These are phyloP conservation scores for Diaporthe caulivora DNA, from an alignment of 2,329 filamentous ascomycete genomes.

Conservation along the genomic window DNA sequence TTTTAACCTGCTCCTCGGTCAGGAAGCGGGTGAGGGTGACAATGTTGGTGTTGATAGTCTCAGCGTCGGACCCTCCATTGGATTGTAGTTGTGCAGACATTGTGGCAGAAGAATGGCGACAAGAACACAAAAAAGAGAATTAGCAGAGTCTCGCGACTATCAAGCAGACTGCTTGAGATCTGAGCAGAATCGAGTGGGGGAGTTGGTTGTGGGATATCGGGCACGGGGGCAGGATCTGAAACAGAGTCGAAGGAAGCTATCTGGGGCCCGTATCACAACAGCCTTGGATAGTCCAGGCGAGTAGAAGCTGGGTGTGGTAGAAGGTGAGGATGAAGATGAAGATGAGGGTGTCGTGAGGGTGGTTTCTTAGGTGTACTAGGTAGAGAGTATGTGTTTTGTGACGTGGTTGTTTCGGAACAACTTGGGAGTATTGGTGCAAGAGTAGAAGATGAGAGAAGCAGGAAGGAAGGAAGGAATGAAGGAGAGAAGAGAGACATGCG, in stretches of 20 bases:
- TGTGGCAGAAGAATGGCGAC: not conserved
- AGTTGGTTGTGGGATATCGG: not conserved
- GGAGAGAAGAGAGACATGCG: slow-evolving; percentile 20
- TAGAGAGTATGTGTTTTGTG: not conserved
- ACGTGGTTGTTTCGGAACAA: not conserved
- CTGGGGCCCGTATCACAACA: slow-evolving; percentile 1
- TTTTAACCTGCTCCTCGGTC: slow-evolving; percentile 94
- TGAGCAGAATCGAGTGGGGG: not conserved
- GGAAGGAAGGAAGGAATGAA: slow-evolving; percentile 16
- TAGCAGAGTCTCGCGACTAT: not conserved
- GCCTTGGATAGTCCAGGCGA: not conserved
- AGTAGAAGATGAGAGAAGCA: slow-evolving; percentile 2
- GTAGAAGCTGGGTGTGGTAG: not conserved
- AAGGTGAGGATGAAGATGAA: not conserved
- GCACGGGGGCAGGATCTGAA: not conserved
- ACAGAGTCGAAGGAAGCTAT: slow-evolving; percentile 18
- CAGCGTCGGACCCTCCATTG: slow-evolving; percentile 65
- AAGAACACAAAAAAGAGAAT: not conserved
- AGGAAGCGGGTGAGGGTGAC: slow-evolving; percentile 95
- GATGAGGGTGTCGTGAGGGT: slow-evolving; percentile 11
- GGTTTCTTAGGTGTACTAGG: not conserved
- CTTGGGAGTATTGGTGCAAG: not conserved
- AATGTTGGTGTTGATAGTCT: slow-evolving; percentile 96
- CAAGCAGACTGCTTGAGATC: slow-evolving; percentile 23
- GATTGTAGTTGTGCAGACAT: slow-evolving; percentile 41